phyloP scores from a whole-genome alignment of 2,329 filamentous ascomycete species.

The Parasarocladium wereldwijsianum region DNA sequence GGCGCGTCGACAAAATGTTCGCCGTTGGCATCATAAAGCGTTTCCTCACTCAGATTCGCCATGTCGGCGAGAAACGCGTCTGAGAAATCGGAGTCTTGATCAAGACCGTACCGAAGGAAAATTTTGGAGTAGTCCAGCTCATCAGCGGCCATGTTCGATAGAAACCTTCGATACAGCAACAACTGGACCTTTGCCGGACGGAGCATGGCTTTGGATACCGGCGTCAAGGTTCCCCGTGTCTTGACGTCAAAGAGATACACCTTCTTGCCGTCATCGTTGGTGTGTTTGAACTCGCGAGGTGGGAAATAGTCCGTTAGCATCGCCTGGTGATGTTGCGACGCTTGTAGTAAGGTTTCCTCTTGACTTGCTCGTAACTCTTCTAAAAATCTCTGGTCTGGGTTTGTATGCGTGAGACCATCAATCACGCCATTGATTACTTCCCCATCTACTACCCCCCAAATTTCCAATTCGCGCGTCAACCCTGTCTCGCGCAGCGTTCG shows the following conservation, averaged over 20 bases:
- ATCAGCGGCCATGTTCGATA: slow-evolving; percentile 61
- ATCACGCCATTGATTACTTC: slow-evolving; percentile 82
- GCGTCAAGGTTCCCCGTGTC: slow-evolving; percentile 54
- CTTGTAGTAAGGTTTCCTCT: slow-evolving; percentile 13
- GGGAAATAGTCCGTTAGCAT: slow-evolving; percentile 27
- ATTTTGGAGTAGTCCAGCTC: slow-evolving; percentile 55
- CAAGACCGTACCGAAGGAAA: slow-evolving; percentile 56
- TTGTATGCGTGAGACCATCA: slow-evolving; percentile 66
- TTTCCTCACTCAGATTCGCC: slow-evolving; percentile 49
- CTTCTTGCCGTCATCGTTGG: slow-evolving; percentile 9
- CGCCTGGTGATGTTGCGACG: slow-evolving; percentile 13
- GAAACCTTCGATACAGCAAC: slow-evolving; percentile 74
- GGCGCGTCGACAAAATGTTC: too few relatives aligned
- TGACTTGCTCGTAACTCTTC: slow-evolving; percentile 32
- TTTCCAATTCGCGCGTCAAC: slow-evolving; percentile 59
- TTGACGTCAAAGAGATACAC: slow-evolving; percentile 83
- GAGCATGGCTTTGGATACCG: slow-evolving; percentile 50
- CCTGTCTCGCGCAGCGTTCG: slow-evolving; percentile 57
- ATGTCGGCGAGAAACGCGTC: slow-evolving; percentile 68
- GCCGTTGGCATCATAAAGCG: slow-evolving; percentile 42
- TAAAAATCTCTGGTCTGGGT: slow-evolving; percentile 60
- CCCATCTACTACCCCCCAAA: slow-evolving; percentile 76
- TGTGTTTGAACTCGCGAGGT: slow-evolving; percentile 7
- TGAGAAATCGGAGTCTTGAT: slow-evolving; percentile 53
- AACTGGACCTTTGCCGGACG: slow-evolving; percentile 74